Evolutionary conservation across 306 rosid genomes (phyloP), one percentile per base, ranked within the genome.

Genomic region (Leucaena leucocephala): DNA sequence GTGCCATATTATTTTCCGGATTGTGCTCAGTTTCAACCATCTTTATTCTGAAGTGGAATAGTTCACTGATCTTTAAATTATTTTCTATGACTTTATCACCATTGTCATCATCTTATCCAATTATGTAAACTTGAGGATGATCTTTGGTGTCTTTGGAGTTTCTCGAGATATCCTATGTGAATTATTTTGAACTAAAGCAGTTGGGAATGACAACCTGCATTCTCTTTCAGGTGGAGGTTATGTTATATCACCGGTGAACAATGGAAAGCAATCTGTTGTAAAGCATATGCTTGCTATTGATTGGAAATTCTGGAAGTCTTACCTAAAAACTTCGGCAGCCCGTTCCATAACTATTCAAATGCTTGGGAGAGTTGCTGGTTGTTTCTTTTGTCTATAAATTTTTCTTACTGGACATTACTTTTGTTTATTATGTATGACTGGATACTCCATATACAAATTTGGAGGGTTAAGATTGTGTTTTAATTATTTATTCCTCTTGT

Each of bases 261-360:
- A 89, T 61, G 97, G 97, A 81, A 95, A 91, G 75, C 91, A 90
- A 52, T 93, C 99, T 2, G 87, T 92, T 66, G 97, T 95, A 59
- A 95, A 88, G 83, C 99, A 95, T 90, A 95, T 92, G 98, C 98
- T 95, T 86, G 90, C 99, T 48, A 89, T 95, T 78, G 98, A 95
- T 81, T 95, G 99, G 99, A 95, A 91, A 78, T 89, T 78, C 78
- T 95, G 99, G 99, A 95, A 93, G 78, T 80, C 92, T 69, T 93
- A 86, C 86, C 78, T 90, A 55, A 92, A 88, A 40, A 85, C 97
- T 50, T 90, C 99, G 33, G 91, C 96, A 45, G 96, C 96, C 42
- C 86, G 91, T 76, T 82, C 92, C 62, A 90, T 93, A 73, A 95
- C 98, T 50, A 85, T 93, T 75, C 80, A 61, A n/a, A 95, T 95